Evolutionary conservation across 257 asterid species (phyloP).

Genomic region (Oldenlandia corymbosa): DNA sequence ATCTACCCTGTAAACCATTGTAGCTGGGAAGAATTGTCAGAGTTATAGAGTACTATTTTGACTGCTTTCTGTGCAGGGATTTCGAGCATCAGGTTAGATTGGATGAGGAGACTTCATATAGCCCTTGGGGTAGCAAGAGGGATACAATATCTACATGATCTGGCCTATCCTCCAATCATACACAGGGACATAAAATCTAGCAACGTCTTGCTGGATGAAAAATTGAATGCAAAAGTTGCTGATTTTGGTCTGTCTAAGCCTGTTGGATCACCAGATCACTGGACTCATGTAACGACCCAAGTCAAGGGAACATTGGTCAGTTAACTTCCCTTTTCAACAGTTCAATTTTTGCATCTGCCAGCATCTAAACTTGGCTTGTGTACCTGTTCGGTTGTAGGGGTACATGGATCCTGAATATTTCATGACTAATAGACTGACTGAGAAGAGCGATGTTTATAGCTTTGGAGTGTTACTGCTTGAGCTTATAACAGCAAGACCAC

Average conservation of each 20-base stretch:
- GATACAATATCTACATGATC: slow-evolving; percentile 80
- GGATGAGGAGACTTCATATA: slow-evolving; percentile 74
- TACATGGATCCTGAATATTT: slow-evolving; percentile 95
- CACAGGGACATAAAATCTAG: slow-evolving; percentile 87
- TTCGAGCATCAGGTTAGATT: slow-evolving; percentile 74
- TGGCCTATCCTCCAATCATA: slow-evolving; percentile 85
- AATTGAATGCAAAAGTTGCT: slow-evolving; percentile 77
- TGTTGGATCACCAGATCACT: slow-evolving; percentile 49
- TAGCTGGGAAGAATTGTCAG: neutral
- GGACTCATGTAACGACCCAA: slow-evolving; percentile 80
- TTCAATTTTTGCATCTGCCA: neutral
- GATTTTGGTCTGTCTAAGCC: slow-evolving; percentile 94
- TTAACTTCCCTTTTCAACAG: slow-evolving; percentile 1
- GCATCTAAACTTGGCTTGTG: neutral
- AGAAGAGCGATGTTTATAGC: slow-evolving; percentile 92
- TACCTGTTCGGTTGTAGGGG: too few relatives aligned
- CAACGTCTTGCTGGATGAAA: slow-evolving; percentile 70
- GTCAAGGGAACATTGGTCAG: slow-evolving; percentile 97
- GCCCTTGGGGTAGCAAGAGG: slow-evolving; percentile 88
- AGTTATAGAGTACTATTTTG: neutral
- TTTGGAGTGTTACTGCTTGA: slow-evolving; percentile 72
- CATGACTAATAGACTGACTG: slow-evolving; percentile 79
- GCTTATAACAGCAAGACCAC: slow-evolving; percentile 56
- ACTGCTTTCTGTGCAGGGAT: slow-evolving; percentile 38
- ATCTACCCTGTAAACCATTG: neutral